Evolutionary conservation across 2,329 filamentous ascomycete genomes (phyloP), one percentile per base, ranked within the genome.

Genomic region (Curvularia eragrostidis): DNA sequence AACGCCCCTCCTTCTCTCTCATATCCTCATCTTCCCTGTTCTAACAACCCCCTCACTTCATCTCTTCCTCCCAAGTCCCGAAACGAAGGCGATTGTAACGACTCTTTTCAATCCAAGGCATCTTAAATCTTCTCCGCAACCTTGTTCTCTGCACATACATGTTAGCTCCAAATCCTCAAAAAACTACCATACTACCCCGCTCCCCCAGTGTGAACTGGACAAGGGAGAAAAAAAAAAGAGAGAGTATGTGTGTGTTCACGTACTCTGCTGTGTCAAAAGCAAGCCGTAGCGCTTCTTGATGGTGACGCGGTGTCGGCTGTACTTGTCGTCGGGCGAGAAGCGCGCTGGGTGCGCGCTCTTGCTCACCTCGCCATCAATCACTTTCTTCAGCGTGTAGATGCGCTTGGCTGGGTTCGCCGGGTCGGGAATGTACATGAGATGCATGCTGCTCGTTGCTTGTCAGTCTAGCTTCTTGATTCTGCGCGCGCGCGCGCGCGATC

Each of bases 321-420:
- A 98, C 85, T 97, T 97, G 85, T 99, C 95, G 81, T 99, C 95
- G 64, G 95, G 95, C 46, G 92, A 97, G 84, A 98, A 99, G 69
- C 95, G 87, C 42, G 95, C 95, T 46, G 95, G 94, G 82, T 98
- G 94, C 55, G 95, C 95, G 52, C 91, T 95, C 85, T 96, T 97
- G 78, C 94, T 96, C 74, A 97, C 91, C 76, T 93, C 87, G 75
- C 90, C 90, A 70, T 88, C 84, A 61, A 82, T 71, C 68, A 96
- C 87, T 83, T 98, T 97, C 82, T 97, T 94, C 66, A 98, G 87
- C 47, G 95, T 98, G 85, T 98, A 99, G 73, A 90, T 82, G 78
- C 94, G 92, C 83, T 92, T 94, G 84, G 54, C 24, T 50, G 67
- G 61, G 53, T 94, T 93, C 61, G 85, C 82, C 69, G 85, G 78